Evolutionary conservation across 1,284 basidiomycete genomes (phyloP), one percentile per base, ranked within the genome.

Genomic region (Neonothopanus nambi): DNA sequence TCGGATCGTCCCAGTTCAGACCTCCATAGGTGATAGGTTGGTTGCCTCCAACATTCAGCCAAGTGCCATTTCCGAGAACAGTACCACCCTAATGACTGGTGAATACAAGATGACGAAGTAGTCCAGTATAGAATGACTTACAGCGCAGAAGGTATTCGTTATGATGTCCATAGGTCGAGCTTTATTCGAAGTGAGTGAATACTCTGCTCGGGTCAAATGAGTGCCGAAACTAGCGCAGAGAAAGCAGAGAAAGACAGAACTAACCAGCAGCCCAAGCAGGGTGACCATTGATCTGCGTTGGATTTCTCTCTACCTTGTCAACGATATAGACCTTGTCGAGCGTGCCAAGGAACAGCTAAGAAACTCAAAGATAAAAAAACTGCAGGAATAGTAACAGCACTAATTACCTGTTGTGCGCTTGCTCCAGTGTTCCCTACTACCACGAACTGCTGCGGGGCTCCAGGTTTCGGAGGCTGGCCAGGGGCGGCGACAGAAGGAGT

Each of bases 141-240:
- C 81, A 1, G 87, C 86, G 65, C 87, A 90, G 68, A 89, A 90
- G 2, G 81, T 70, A 66, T 90, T 88, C 4, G 86, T 87, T 28
- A 78, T 55, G 36, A 80, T 72, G 59, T 87, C 79, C 78, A 89
- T 79, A 0, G 85, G 60, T 18, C 82, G 73, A 38, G 79, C 81
- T 2, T 60, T 63, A 58, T 79, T 75, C 4, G 72, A 65, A 47
- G 69, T 68, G 37, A 82, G 61, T 9, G 76, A 67, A 69, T 78
- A 87, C 65, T 83, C 82, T 82, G 55, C 4, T n/a, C 33, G 5
- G 21, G 40, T 52, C 17, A 54, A 24, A 40, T 37, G 23, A 45
- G 38, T 35, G 2, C 47, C 13, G 33, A 40, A 48, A 38, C 6
- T 54, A 33, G 30, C 20, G n/a, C n/a, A 42, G 41, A 23, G 43